Evolutionary conservation across 345 rosid genomes (phyloP), one percentile per base, ranked within the genome.

Genomic region (Schrenkiella parvula): DNA sequence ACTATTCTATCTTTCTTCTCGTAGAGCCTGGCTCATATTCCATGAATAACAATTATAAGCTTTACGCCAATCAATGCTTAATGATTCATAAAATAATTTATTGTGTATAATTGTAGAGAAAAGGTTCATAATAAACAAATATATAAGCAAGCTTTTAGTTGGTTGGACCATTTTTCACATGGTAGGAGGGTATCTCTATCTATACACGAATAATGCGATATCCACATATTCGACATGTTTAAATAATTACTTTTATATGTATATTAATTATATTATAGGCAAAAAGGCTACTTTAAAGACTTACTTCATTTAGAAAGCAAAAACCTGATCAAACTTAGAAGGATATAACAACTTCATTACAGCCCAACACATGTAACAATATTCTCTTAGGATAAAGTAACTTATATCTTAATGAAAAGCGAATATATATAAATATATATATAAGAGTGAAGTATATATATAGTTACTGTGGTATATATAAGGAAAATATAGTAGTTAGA

Each of bases 121-220:
- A 67, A 65, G 47, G 38, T 34, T 42, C 25, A 54, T n/a, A 23
- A 34, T 68, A 68, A 75, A 43, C 47, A 67, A 75, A 41, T 50
- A 68, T 32, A 61, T 23, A 68, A 34, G 59, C 23, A 31, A 52
- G 12, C 64, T 42, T 73, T 61, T 68, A 68, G 70, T 62, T 53
- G 59, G 69, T 26, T 75, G 79, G 79, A 75, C 75, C 79, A 69
- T 53, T 34, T 60, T 62, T 55, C 79, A 75, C 75, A 75, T 69
- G 79, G 59, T 9, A 74, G 63, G 50, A 52, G 19, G 29, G 67
- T 39, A 34, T 60, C 63, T 68, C 14, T 43, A 61, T 60, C 41
- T 43, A 43, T 53, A 54, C 41, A 75, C 51, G 79, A 61, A 68
- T 68, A 68, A 32, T 68, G 51, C 58, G 65, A 53, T 42, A 68